These are phyloP conservation scores for Fallopia convolvulus DNA, from an alignment of 148 eudicot species.

Conservation along the genomic window DNA sequence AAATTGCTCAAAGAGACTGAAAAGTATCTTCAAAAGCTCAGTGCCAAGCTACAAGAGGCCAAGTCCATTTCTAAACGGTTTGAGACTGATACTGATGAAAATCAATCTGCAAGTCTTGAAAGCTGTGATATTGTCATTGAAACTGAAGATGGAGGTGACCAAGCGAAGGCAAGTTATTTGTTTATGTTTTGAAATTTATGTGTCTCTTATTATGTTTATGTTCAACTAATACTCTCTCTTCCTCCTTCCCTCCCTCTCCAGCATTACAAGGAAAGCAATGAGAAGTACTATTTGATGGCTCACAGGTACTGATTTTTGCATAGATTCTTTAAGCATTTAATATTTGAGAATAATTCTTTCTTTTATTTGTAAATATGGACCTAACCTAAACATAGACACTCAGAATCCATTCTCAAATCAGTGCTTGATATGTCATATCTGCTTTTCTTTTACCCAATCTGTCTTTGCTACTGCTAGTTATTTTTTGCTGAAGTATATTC, in stretches of 20 bases:
- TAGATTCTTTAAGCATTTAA: not conserved
- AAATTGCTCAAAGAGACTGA: conserved; percentile 93
- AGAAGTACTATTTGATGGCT: conserved; percentile 94
- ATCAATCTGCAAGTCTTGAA: conserved; percentile 36
- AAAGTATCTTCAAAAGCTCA: conserved; percentile 88
- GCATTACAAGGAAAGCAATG: conserved; percentile 99
- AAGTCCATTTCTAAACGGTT: conserved; percentile 42
- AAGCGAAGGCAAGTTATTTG: conserved; percentile 69
- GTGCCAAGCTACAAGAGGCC: conserved; percentile 78
- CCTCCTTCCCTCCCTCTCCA: conserved; percentile 20
- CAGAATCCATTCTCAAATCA: not conserved
- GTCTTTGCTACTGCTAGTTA: not conserved
- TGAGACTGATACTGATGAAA: conserved; percentile 63
- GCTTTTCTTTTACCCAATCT: not conserved
- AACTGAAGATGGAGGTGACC: conserved; percentile 82
- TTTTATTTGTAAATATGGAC: conserved; percentile 7
- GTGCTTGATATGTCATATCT: not conserved
- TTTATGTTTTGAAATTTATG: not conserved
- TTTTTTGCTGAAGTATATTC: not conserved
- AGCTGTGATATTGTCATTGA: conserved; percentile 44
- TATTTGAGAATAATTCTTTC: not conserved
- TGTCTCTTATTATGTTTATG: not conserved
- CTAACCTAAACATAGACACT: not conserved
- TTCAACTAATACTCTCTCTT: conserved; percentile 6
- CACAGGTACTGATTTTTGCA: conserved; percentile 54